Evolutionary conservation across 345 rosid species (phyloP).

Genomic region (Sonneratia caseolaris): DNA sequence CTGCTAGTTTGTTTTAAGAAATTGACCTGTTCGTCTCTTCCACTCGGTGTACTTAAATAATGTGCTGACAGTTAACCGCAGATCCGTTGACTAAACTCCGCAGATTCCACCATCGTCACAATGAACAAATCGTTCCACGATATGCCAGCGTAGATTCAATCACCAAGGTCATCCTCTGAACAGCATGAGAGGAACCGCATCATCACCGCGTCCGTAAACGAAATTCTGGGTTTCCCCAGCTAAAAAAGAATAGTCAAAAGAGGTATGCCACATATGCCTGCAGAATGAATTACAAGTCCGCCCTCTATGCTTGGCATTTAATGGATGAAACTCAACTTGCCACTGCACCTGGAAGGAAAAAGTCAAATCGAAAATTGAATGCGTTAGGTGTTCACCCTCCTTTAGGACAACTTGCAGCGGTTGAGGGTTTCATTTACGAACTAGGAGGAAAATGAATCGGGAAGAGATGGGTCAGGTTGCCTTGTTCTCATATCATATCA

Average conservation of each 20-base stretch:
- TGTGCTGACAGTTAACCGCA: neutral
- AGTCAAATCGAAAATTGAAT: neutral
- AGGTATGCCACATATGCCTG: neutral
- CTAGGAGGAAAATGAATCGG: no score
- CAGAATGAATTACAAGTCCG: neutral
- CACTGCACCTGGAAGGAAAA: neutral
- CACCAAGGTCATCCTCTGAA: neutral
- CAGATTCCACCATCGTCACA: neutral
- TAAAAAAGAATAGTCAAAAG: neutral
- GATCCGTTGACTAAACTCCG: neutral
- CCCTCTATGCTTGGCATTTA: neutral
- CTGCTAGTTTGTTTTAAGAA: neutral
- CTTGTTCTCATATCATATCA: no score
- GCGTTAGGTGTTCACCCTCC: neutral
- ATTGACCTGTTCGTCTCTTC: neutral
- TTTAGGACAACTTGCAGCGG: neutral
- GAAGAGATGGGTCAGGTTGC: no score
- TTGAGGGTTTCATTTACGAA: neutral
- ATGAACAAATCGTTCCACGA: neutral
- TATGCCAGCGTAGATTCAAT: neutral
- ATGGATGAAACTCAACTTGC: neutral
- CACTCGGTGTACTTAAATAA: neutral
- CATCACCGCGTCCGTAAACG: neutral
- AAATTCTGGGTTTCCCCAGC: neutral
- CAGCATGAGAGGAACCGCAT: neutral